Percentiles rank a stretch among this genome's conserved stretches.
These are phyloP conservation scores for Trametes meyenii DNA, from an alignment of 768 basidiomycete genomes.

Conservation along the genomic window DNA sequence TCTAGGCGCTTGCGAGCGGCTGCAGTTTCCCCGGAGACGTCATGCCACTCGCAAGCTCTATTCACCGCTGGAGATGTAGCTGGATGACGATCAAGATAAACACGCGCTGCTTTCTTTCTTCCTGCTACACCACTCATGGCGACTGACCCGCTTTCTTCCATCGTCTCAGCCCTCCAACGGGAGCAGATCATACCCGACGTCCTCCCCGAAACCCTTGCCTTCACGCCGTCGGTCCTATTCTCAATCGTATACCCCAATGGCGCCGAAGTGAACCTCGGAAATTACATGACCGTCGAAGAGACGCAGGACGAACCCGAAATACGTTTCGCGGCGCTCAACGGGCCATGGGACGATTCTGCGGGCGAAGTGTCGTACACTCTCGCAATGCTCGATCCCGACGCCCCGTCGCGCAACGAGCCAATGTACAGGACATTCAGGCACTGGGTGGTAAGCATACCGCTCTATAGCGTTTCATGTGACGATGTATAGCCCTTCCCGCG, in stretches of 20 bases:
- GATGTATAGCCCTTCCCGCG: slow-evolving; percentile 32
- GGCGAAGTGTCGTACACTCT: slow-evolving; percentile 45
- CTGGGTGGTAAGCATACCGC: slow-evolving; percentile 32
- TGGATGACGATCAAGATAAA: background rate
- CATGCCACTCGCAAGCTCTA: too few species aligned
- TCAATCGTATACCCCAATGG: slow-evolving; percentile 47
- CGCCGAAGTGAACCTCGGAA: slow-evolving; percentile 42
- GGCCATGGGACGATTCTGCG: slow-evolving; percentile 27
- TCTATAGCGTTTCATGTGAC: slow-evolving; percentile 29
- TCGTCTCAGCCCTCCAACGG: slow-evolving; percentile 39
- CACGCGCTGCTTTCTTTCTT: background rate
- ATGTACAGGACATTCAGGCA: slow-evolving; percentile 33
- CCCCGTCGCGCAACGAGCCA: slow-evolving; percentile 32
- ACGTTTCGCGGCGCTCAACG: slow-evolving; percentile 46
- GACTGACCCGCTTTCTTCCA: slow-evolving; percentile 38
- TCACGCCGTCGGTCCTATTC: slow-evolving; percentile 47
- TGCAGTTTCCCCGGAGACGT: too few species aligned
- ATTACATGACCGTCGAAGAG: slow-evolving; percentile 38
- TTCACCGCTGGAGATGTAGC: too few species aligned
- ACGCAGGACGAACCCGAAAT: slow-evolving; percentile 56
- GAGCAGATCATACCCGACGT: slow-evolving; percentile 51
- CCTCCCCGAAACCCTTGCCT: slow-evolving; percentile 36
- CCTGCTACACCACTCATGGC: background rate
- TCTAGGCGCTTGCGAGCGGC: too few species aligned
- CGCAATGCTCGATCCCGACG: slow-evolving; percentile 42